A percentile compares a stretch with the other conserved stretches of the same genome.
These are phyloP conservation scores for Lithospermum erythrorhizon DNA, from an alignment of 257 asterid species.

Conservation along the genomic window DNA sequence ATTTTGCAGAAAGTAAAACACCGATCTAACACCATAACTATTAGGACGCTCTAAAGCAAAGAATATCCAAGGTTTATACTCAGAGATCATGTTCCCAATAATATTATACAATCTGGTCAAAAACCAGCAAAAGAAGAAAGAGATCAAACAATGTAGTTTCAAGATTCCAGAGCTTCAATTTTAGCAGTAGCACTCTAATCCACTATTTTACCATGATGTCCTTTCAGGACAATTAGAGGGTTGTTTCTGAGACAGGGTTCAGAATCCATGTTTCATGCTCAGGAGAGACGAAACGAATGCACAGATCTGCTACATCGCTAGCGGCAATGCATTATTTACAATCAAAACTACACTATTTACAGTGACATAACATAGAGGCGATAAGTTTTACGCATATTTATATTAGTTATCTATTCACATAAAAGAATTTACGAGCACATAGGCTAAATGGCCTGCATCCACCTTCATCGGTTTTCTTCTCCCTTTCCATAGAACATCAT, in stretches of 20 bases:
- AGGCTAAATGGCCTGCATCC: neutral
- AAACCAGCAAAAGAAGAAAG: neutral
- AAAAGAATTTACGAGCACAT: conserved; percentile 14
- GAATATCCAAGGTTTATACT: neutral
- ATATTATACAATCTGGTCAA: neutral
- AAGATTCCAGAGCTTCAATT: neutral
- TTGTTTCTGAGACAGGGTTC: neutral
- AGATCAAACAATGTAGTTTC: neutral
- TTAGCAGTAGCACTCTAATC: neutral
- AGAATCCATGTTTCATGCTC: neutral
- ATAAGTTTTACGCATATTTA: neutral
- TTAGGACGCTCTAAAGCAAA: neutral
- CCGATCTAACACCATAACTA: neutral
- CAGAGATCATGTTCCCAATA: neutral
- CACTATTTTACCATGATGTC: neutral
- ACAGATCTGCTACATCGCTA: neutral
- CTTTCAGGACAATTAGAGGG: neutral
- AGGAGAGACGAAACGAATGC: neutral
- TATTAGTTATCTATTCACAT: conserved; percentile 16
- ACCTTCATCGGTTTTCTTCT: conserved; percentile 1
- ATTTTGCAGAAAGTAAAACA: neutral
- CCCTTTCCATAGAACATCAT: neutral
- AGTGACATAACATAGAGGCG: neutral
- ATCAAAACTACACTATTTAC: conserved; percentile 9
- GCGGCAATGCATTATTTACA: neutral